Evolutionary conservation across 2,329 filamentous ascomycete species (phyloP), one percentile per base, ranked within the genome.

Genomic region (Trichoderma aggressivum): DNA sequence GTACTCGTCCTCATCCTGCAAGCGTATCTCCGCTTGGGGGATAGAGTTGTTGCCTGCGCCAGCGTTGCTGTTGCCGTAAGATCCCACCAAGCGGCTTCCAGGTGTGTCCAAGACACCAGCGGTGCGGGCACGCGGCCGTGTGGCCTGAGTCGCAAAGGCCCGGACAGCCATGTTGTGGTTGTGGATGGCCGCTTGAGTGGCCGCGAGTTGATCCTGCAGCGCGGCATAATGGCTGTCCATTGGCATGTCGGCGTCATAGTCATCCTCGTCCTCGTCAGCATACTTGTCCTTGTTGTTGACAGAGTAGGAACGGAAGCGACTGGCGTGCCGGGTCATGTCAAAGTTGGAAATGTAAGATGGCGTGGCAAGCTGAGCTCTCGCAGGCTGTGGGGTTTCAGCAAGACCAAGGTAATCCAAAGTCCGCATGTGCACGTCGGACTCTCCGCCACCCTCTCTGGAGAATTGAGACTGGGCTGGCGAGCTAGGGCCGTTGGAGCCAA

Each of bases 211-310:
- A 75, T 89, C 87, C 74, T 90, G 88, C 43, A 90, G 81, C 63
- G 86, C 83, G 30, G 88, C 89, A 72, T 89, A 89, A 66, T 89
- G 85, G 72, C 78, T 85, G 72, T 90, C 87, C 58, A 88, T 82
- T 24, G 82, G 81, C 68, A 88, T 78, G 26, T 86, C 86, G 24
- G 79, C 77, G 47, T 87, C 90, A 72, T 92, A 93, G 72, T 94
- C 92, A 30, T 94, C 91, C 66, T 97, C 39, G 39, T 43, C 94
- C 60, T 94, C 91, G 76, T 97, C 94, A 3, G 92, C 94, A 77
- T 98, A 98, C 80, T 96, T 97, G 80, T 98, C 95, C 82, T 97
- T 98, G 70, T 97, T 97, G 81, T 99, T 99, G 74, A 99, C 96
- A 1, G 96, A 99, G 81, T 98, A 98, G 2, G 96, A 99, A 60